A percentile compares a stretch with the other conserved stretches of the same genome.
Evolutionary conservation across 805 yeast species (phyloP).

Genomic region (Wickerhamiella allomyrinae): DNA sequence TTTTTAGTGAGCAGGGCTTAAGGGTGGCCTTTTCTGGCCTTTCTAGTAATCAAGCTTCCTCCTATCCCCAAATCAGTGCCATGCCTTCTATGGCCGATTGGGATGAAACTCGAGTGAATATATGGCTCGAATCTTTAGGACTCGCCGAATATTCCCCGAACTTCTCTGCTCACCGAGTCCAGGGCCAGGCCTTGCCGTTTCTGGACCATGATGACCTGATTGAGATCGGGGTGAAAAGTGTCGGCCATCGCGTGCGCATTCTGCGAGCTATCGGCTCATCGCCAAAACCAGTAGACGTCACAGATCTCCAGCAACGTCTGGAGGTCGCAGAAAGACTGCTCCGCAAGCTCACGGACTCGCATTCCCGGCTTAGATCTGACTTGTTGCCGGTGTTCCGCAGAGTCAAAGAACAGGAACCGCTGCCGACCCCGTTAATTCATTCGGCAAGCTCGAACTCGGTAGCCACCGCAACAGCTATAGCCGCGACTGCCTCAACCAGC

Average conservation of each 20-base stretch:
- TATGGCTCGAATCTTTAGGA: constrained; percentile 2
- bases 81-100: constrained; percentile 3
- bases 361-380: constrained; percentile 46
- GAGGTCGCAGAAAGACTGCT: constrained; percentile 24
- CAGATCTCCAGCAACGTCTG: constrained; percentile 17
- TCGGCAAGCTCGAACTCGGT: not conserved
- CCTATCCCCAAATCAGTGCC: not conserved
- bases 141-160: constrained; percentile 11
- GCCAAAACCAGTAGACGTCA: not conserved
- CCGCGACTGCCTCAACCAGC: too few relatives aligned
- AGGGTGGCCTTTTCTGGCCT: too few relatives aligned
- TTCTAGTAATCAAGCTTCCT: too few relatives aligned
- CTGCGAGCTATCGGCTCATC: constrained; percentile 43
- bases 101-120: not conserved
- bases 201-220: constrained; percentile 54
- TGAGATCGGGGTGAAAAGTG: constrained; percentile 49
- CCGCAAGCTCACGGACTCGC: constrained; percentile 37
- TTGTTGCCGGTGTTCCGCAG: constrained; percentile 47
- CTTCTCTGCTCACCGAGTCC: constrained; percentile 46
- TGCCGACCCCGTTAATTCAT: constrained; percentile 43
- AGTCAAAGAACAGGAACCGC: constrained; percentile 47
- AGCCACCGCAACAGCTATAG: too few relatives aligned
- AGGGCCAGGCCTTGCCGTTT: constrained; percentile 59
- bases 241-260: constrained; percentile 44
- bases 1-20: too few relatives aligned